Base-by-base conservation (phyloP, 2,329 filamentous ascomycete species). In the Trichoderma sp. region DNA sequence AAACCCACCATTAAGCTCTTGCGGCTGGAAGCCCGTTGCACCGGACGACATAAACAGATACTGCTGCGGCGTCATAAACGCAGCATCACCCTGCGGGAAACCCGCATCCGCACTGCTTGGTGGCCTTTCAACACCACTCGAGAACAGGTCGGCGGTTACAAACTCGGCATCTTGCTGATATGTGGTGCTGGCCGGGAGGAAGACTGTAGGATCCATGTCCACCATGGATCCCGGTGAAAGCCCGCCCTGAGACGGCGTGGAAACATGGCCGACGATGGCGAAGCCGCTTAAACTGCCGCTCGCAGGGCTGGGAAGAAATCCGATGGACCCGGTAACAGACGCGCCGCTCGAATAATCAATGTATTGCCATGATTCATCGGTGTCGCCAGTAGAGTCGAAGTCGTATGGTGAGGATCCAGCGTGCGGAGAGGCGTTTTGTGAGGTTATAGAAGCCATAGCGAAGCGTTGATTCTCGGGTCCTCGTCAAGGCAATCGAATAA, bases 251-350 rank as follows among this genome's bases (percentile, higher is more conserved):
- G 76, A 78, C 35, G 72, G 72, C 39, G 71, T 74, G 29, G 73
- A 75, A 17, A 74, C 71, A 70, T 80, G 79, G 34, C 80, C 79
- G 56, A 86, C 75, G 52, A 86, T 75, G 13, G 79, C 80, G 75
- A 82, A 87, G 25, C 84, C 84, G 42, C 80, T 81, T 71, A 87
- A 74, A 68, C 84, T 86, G 15, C 81, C 80, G 71, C 80, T 84
- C 12, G 80, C 81, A 5, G 85, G 84, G 70, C 85, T 86, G 29
- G 82, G 80, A 19, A 84, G 76, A 69, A 85, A 83, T 19, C 79
- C 81, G 10, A 81, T 76, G 0, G 81, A 82, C 0, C 76, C 79
- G 0, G 80, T 72, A 4, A 73, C 77, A 17, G 79, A 79, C 32
- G 73, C 75, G 67, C 74, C 71, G 57, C 74, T 75, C 35, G 77